A percentile compares a stretch with the other conserved stretches of the same genome.
Evolutionary conservation across 306 rosid species (phyloP).

Genomic region (Fagus sylvatica): DNA sequence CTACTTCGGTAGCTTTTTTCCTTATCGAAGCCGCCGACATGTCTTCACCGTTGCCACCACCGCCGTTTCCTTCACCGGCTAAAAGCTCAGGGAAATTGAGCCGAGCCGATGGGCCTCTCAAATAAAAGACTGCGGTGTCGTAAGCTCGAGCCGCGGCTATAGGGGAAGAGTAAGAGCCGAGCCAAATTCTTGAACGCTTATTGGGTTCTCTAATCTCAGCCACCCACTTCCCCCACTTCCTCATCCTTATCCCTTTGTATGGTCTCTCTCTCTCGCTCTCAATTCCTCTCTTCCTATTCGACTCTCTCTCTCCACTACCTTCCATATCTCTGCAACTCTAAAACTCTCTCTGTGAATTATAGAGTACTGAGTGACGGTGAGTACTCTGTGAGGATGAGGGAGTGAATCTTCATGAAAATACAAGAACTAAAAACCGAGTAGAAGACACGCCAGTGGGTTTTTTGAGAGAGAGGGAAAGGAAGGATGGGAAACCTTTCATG

Average conservation of each 20-base stretch:
- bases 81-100: conserved; percentile 84
- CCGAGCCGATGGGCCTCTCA: conserved; percentile 87
- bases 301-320: conserved; percentile 16
- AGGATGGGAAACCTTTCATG: conserved; percentile 17
- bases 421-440: conserved; percentile 27
- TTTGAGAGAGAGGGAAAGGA: conserved; percentile 14
- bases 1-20: conserved; percentile 91
- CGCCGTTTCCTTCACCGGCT: conserved; percentile 32
- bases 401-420: conserved; percentile 32
- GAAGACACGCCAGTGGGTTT: conserved; percentile 22
- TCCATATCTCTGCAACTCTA: conserved; percentile 14
- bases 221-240: conserved; percentile 99
- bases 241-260: conserved; percentile 97
- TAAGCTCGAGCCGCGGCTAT: conserved; percentile 96
- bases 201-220: conserved; percentile 98
- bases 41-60: conserved; percentile 33
- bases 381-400: conserved; percentile 16
- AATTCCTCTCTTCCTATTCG: conserved; percentile 26
- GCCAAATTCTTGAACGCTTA: conserved; percentile 96
- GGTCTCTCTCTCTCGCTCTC: conserved; percentile 54
- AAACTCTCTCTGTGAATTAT: not conserved
- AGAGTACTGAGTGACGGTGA: too few relatives aligned
- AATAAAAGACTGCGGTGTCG: conserved; percentile 89
- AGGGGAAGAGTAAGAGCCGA: conserved; percentile 92
- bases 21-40: conserved; percentile 88